phyloP scores from a whole-genome alignment of 192 early-diverging fungal genomes.

The Geranomyces variabilis region DNA sequence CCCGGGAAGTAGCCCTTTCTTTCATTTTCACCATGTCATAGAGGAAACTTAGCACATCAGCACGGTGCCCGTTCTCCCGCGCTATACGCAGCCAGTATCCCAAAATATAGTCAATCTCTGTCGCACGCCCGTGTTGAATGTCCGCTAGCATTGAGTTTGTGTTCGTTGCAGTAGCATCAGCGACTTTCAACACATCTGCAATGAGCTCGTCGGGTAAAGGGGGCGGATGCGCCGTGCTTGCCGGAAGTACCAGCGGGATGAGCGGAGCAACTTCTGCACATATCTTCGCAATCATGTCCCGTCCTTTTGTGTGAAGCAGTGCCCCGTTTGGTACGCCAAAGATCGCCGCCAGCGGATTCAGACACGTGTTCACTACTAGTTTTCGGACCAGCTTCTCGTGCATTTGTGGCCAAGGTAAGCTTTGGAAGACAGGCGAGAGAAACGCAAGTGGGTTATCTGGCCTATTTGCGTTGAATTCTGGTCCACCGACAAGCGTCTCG shows the following conservation, averaged over 20 bases:
- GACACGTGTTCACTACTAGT: conserved; percentile 66
- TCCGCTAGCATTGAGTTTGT: conserved; percentile 37
- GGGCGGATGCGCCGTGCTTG: background rate
- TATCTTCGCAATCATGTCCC: background rate
- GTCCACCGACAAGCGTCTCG: conserved; percentile 52
- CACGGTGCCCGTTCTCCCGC: background rate
- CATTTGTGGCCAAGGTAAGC: conserved; percentile 4
- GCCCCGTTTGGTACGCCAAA: conserved; percentile 60
- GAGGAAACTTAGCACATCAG: conserved; percentile 5
- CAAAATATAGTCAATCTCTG: conserved; percentile 36
- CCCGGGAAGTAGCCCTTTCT: too few species aligned
- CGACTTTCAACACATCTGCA: conserved; percentile 10
- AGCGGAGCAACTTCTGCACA: conserved; percentile 16
- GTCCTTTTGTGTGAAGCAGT: conserved; percentile 36
- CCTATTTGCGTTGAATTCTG: too few species aligned
- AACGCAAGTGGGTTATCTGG: too few species aligned
- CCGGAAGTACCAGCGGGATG: conserved; percentile 1
- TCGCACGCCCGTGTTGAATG: conserved; percentile 15
- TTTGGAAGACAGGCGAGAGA: background rate
- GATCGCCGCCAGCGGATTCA: conserved; percentile 69
- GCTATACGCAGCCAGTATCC: conserved; percentile 30
- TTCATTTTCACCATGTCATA: conserved; percentile 14
- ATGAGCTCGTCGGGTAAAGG: background rate
- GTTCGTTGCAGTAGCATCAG: conserved; percentile 21
- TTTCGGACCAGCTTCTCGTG: conserved; percentile 31